Evolutionary conservation across 805 yeast species (phyloP), one percentile per base, ranked within the genome.

Genomic region (Metschnikowia reukaufii): DNA sequence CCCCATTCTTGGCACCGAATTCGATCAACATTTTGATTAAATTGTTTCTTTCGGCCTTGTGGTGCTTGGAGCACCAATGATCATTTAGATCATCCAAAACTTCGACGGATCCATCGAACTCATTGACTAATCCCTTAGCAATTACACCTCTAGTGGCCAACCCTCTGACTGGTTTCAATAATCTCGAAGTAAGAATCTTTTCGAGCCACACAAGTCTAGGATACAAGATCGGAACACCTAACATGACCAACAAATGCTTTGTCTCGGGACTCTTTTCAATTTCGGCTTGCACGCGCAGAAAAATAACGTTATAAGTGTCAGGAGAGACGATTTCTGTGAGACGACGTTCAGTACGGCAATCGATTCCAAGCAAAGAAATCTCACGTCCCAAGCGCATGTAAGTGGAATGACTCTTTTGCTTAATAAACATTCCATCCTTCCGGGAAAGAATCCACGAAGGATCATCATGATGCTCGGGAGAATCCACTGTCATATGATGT

Each of bases 161-260:
- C 30, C 64, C 75, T 59, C 83, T 82, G 4, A 88, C 45, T 1
- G 96, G 97, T 6, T 70, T 72, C 45, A 92, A 68, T 2, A 54
- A 30, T 63, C 70, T 41, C 20, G 90, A 82, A 6, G 83, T 77
- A 61, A 92, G 77, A 20, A 92, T 54, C 62, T 78, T 74, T 67
- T 94, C 98, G 29, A 89, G 73, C 92, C 96, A 88, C 2, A 91
- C 97, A 61, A 94, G 73, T 54, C 98, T 77, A 2, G 99, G 98
- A 62, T 92, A 92, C 34, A 94, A 87, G 46, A 94, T 88, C 2
- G 99, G 99, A 12, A 92, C 96, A 36, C 98, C 98, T 42, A 94
- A 72, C 81, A 94, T 75, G 1, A 94, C 81, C 54, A 87, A 70
- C 33, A 92, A 57, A 65, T 92, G 99, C 62, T 85, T 83, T 36